Base-by-base conservation (phyloP, 176 grass and related monocot genomes). In the Oryza glumipatula region DNA sequence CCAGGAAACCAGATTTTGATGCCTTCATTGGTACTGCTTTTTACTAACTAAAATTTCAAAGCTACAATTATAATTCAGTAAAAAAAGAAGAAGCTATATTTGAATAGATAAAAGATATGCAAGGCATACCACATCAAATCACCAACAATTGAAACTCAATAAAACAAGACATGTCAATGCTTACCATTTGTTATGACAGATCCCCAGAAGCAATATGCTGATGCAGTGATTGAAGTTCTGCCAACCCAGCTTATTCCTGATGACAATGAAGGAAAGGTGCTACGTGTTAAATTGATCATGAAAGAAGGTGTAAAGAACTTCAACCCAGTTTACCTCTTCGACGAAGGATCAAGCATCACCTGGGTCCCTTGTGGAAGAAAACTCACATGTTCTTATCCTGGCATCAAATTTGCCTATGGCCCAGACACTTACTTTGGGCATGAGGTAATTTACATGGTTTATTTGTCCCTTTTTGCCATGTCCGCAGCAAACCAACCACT, bases 311-410 rank as follows among this genome's bases (percentile, higher is more conserved):
- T 86, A 75, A 91, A 93, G 75, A 0, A 84, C 68, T 94, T 97
- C 86, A 91, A 78, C 77, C 95, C 95, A 11, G 92, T 91, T 80
- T 97, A 94, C 80, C 90, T 97, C 65, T 97, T 97, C 43, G 95
- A 97, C 35, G 92, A 97, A 82, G 95, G 92, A 32, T 97, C 95
- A 65, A 97, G 84, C 78, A 94, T 97, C 79, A 77, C 19, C 4
- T 97, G 95, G 95, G 84, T 92, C 60, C 95, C 95, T 41, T 97
- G 95, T 49, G 95, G 95, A 66, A 92, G 95, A 86, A 97, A 97
- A 67, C 88, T 97, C 26, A 92, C 92, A 68, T 94, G 90, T 84
- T 94, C 95, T 60, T 97, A 97, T 76, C 95, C 92, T 58, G 95
- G 95, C 81, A 94, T 97, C 77, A 94, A 91, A 84, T 91, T 94